Conservation (phyloP, 2,329 filamentous ascomycete genomes). For the Sodiomyces alkalinus region DNA sequence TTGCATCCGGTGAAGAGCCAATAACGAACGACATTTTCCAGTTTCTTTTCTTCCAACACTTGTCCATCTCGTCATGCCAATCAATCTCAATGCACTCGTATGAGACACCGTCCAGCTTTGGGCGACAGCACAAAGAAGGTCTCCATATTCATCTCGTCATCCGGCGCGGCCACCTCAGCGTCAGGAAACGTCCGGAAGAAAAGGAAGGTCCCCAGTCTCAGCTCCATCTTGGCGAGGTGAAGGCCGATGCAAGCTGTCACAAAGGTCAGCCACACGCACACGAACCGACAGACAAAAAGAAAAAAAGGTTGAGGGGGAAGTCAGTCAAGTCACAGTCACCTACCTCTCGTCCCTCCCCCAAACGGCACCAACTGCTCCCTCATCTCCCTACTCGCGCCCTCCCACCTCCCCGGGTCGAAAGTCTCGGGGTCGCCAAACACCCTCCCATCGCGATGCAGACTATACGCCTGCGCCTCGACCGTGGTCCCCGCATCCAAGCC, state of each 20-base stretch:
- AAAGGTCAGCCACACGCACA: no score
- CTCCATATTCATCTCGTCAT: constrained; percentile 18
- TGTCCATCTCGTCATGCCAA: no score
- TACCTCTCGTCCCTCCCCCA: constrained; percentile 32
- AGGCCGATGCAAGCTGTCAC: no score
- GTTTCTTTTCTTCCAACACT: no score
- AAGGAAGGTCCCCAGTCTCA: constrained; percentile 32
- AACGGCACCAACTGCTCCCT: constrained; percentile 36
- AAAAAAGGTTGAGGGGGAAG: neutral
- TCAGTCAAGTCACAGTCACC: constrained; percentile 1
- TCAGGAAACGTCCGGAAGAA: constrained; percentile 34
- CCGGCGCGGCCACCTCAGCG: constrained; percentile 14
- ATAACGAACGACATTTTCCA: no score
- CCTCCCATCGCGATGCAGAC: constrained; percentile 25
- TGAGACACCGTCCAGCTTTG: neutral
- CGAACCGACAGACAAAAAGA: constrained; percentile 4
- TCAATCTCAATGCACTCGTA: neutral
- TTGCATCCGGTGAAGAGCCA: constrained; percentile 21
- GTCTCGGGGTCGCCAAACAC: constrained; percentile 24
- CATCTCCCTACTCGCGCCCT: constrained; percentile 18
- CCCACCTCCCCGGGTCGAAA: constrained; percentile 22
- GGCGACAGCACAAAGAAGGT: no score
- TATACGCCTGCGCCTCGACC: constrained; percentile 27
- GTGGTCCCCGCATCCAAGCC: constrained; percentile 22
- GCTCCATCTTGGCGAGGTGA: constrained; percentile 40